A percentile compares a stretch with the other conserved stretches of the same genome.
phyloP scores from a whole-genome alignment of 495 filamentous ascomycete species.

The Tuber magnatum region DNA sequence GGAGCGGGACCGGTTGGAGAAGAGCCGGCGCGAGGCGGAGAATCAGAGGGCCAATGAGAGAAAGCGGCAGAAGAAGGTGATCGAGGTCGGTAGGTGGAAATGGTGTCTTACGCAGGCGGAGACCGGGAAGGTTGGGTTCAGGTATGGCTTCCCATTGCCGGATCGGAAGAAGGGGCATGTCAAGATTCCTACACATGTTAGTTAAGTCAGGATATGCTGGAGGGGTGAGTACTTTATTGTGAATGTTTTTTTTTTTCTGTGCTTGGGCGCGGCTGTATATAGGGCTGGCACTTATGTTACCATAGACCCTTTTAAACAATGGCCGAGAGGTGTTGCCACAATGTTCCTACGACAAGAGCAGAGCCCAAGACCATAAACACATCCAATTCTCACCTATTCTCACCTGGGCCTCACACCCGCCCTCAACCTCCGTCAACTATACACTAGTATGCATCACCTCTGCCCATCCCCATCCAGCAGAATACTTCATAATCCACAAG shows the following conservation, averaged over 20 bases:
- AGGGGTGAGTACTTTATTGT: conserved; percentile 6
- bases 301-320: neutral
- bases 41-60: conserved; percentile 44
- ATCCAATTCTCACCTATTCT: no score
- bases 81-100: conserved; percentile 61
- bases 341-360: neutral
- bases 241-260: neutral
- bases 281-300: neutral
- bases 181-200: conserved; percentile 63
- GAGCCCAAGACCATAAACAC: neutral
- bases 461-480: neutral
- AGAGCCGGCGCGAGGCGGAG: conserved; percentile 38
- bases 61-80: conserved; percentile 43
- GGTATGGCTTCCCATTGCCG: conserved; percentile 63
- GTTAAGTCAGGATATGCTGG: conserved; percentile 27
- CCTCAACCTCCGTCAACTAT: neutral
- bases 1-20: conserved; percentile 42
- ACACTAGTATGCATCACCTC: neutral
- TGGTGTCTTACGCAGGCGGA: conserved; percentile 69
- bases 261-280: neutral
- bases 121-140: conserved; percentile 56
- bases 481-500: neutral
- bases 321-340: neutral
- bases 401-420: neutral
- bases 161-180: conserved; percentile 66